These are phyloP conservation scores for Leccinum subfulvum DNA, from an alignment of 1,284 basidiomycete genomes.

Conservation along the genomic window DNA sequence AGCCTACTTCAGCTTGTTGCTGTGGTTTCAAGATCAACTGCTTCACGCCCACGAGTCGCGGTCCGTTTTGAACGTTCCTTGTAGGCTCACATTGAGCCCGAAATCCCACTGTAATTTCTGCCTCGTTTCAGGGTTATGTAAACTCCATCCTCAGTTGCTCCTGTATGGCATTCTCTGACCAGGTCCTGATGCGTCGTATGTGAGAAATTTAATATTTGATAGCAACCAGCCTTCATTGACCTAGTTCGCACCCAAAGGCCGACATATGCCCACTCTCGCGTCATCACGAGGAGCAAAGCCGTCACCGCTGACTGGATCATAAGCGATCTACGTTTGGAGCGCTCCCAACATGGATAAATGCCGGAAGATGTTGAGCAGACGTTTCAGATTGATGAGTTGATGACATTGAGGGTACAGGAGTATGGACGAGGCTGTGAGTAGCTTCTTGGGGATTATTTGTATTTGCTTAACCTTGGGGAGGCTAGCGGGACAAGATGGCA, in stretches of 20 bases:
- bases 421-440: slow-evolving; percentile 16
- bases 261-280: slow-evolving; percentile 11
- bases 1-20: neutral
- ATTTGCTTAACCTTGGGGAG: slow-evolving; percentile 24
- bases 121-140: neutral
- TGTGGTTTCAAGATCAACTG: neutral
- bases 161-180: neutral
- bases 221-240: slow-evolving; percentile 7
- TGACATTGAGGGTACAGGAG: neutral
- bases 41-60: neutral
- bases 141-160: neutral
- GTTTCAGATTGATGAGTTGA: neutral
- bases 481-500: neutral
- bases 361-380: neutral
- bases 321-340: neutral
- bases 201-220: neutral
- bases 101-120: too few species aligned
- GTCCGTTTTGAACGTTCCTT: too few species aligned
- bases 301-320: neutral
- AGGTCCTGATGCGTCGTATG: neutral
- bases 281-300: neutral
- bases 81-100: neutral
- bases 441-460: slow-evolving; percentile 17
- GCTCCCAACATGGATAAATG: neutral
- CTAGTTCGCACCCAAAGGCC: slow-evolving; percentile 15